Conservation (phyloP, 2,329 filamentous ascomycete species). For the Pseudogymnoascus sp. region DNA sequence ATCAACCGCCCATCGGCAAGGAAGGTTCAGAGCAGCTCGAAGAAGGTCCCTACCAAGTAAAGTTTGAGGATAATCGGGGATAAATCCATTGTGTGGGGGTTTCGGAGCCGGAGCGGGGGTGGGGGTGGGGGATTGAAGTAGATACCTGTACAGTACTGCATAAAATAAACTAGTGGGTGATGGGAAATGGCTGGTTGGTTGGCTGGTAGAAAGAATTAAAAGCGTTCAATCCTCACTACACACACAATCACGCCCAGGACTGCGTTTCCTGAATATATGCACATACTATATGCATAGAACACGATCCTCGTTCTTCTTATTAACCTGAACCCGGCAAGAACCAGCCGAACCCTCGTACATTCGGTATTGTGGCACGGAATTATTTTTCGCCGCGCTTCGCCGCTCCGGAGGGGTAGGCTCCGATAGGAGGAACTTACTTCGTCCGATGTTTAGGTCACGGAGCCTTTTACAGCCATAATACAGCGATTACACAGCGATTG, state of each 20-base stretch:
- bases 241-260: neutral
- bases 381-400: slow-evolving; percentile 7
- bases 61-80: neutral
- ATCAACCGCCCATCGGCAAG: slow-evolving; percentile 74
- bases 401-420: neutral
- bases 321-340: neutral
- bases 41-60: neutral
- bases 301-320: neutral
- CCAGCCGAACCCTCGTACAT: neutral
- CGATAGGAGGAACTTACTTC: slow-evolving; percentile 8
- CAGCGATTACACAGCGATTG: neutral
- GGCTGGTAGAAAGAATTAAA: neutral
- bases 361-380: neutral
- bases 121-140: slow-evolving; percentile 5
- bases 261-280: neutral
- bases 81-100: neutral
- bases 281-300: slow-evolving; percentile 1
- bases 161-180: slow-evolving; percentile 3
- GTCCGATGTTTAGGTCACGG: slow-evolving; percentile 5
- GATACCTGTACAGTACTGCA: slow-evolving; percentile 2
- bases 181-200: neutral
- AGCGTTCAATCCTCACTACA: neutral
- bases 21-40: slow-evolving; percentile 50
- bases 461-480: neutral
- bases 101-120: slow-evolving; percentile 1